These are phyloP conservation scores for Lentinus tigrinus DNA, from an alignment of 768 basidiomycete genomes.

Conservation along the genomic window DNA sequence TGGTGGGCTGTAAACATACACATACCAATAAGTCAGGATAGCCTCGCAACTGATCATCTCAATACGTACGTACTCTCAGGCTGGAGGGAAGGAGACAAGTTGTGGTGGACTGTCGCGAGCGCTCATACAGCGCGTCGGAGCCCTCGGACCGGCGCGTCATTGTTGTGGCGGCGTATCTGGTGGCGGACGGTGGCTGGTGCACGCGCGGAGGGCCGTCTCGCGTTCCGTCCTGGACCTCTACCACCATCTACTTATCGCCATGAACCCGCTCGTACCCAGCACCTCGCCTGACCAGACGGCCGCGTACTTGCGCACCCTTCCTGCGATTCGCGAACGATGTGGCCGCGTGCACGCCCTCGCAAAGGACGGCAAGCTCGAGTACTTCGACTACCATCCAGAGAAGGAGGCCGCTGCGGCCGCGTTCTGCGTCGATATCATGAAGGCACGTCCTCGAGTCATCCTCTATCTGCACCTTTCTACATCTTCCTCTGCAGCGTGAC, in stretches of 20 bases:
- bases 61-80: too few relatives aligned
- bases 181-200: too few relatives aligned
- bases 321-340: conserved; percentile 89
- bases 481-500: conserved; percentile 55
- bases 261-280: conserved; percentile 1
- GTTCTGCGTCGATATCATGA: conserved; percentile 77
- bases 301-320: conserved; percentile 77
- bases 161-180: too few relatives aligned
- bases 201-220: neutral
- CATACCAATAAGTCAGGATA: too few relatives aligned
- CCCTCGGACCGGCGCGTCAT: too few relatives aligned
- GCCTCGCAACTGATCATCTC: too few relatives aligned
- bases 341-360: conserved; percentile 76
- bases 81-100: too few relatives aligned
- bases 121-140: too few relatives aligned
- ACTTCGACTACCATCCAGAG: conserved; percentile 83
- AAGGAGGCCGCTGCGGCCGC: conserved; percentile 66
- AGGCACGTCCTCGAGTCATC: conserved; percentile 44
- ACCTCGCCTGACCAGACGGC: conserved; percentile 7
- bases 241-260: neutral
- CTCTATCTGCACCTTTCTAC: neutral
- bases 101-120: too few relatives aligned
- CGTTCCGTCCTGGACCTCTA: neutral
- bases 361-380: conserved; percentile 69
- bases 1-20: too few relatives aligned